These are phyloP conservation scores for Tetrastigma voinierianum DNA, from an alignment of 164 flowering plant genomes.

Conservation along the genomic window DNA sequence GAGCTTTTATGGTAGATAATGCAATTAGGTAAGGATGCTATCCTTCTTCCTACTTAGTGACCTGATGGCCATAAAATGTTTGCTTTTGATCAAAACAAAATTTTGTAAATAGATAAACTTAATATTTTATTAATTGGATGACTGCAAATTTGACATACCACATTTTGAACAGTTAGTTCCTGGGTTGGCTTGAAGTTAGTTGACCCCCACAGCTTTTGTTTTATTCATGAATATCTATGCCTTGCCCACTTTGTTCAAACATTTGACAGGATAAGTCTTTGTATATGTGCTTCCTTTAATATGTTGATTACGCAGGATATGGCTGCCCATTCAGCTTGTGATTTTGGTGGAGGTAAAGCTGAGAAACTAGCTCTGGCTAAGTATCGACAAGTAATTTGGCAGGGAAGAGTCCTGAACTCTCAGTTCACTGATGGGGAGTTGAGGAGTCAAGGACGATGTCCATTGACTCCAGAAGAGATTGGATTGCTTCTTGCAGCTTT, in stretches of 20 bases:
- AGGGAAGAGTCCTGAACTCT: constrained; percentile 91
- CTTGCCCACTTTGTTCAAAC: background rate
- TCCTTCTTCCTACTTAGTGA: no score
- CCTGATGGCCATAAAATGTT: no score
- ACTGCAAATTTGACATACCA: no score
- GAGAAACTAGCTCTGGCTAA: constrained; percentile 91
- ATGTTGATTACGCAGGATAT: constrained; percentile 59
- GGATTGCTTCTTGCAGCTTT: constrained; percentile 87
- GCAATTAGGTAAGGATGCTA: no score
- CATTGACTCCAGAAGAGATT: constrained; percentile 97
- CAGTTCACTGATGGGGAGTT: constrained; percentile 95
- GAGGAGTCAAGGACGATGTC: constrained; percentile 91
- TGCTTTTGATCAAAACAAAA: no score
- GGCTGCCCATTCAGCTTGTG: constrained; percentile 99
- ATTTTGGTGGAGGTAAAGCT: constrained; percentile 98
- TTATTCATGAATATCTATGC: background rate
- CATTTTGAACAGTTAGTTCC: no score
- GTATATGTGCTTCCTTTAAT: background rate
- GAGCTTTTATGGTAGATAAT: no score
- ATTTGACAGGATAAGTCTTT: background rate
- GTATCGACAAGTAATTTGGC: constrained; percentile 89
- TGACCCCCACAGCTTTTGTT: background rate
- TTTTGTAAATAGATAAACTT: no score
- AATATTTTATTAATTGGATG: no score
- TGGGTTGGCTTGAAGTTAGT: background rate